These are phyloP conservation scores for Fremontodendron californicum DNA, from an alignment of 345 rosid genomes.

Conservation along the genomic window DNA sequence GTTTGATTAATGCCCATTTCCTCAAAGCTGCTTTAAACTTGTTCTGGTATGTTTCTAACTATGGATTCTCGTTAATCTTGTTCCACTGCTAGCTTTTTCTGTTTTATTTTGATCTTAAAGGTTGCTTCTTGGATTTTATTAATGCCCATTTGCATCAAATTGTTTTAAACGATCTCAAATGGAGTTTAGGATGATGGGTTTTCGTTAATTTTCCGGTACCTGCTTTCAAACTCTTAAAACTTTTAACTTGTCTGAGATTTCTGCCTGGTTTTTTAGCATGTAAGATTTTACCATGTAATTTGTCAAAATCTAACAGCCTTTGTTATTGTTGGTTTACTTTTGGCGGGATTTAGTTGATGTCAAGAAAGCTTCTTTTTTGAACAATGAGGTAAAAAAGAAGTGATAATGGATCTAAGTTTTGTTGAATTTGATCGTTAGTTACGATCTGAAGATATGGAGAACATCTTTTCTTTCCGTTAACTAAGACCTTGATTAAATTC, in stretches of 20 bases:
- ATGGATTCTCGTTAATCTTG: conserved; percentile 42
- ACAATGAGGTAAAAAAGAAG: conserved; percentile 21
- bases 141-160: conserved; percentile 36
- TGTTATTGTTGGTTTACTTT: conserved; percentile 15
- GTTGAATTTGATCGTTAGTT: conserved; percentile 32
- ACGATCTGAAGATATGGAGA: conserved; percentile 33
- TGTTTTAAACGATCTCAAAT: conserved; percentile 18
- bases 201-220: conserved; percentile 35
- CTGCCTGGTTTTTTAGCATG: conserved; percentile 17
- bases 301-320: conserved; percentile 19
- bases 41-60: conserved; percentile 14
- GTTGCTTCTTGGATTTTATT: neutral
- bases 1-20: conserved; percentile 31
- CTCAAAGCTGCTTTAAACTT: conserved; percentile 16
- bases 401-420: conserved; percentile 28
- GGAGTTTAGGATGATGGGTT: conserved; percentile 32
- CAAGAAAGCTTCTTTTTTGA: conserved; percentile 17
- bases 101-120: conserved; percentile 11
- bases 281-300: conserved; percentile 35
- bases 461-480: conserved; percentile 30
- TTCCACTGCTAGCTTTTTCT: neutral
- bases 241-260: conserved; percentile 13
- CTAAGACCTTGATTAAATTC: conserved; percentile 18
- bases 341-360: conserved; percentile 36
- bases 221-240: conserved; percentile 7